Conservation (phyloP, 192 early-diverging fungal genomes). For the Coemansia sp. region DNA sequence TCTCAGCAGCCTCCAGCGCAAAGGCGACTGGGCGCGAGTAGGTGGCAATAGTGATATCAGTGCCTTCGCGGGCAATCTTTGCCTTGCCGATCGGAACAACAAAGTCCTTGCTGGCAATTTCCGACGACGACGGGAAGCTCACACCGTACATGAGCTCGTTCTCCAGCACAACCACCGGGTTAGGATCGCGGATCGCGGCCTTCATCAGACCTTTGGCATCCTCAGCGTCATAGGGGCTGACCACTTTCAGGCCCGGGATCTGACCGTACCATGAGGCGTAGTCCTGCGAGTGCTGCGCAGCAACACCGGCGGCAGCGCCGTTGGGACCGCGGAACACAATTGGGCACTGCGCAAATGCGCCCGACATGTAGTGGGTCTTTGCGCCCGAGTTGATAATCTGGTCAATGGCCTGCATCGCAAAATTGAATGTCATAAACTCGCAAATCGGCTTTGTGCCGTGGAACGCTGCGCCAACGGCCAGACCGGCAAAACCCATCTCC, state of each 20-base stretch:
- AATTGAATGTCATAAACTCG: constrained; percentile 99
- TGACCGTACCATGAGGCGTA: constrained; percentile 98
- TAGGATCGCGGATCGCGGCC: constrained; percentile 96
- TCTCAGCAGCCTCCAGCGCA: constrained; percentile 82
- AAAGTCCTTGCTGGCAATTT: constrained; percentile 77
- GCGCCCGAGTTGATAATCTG: constrained; percentile 99
- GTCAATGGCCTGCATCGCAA: constrained; percentile 99
- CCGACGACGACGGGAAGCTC: constrained; percentile 80
- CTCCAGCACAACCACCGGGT: constrained; percentile 94
- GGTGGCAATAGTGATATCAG: constrained; percentile 90
- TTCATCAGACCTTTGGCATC: constrained; percentile 97
- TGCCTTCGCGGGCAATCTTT: constrained; percentile 79
- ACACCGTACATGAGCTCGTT: constrained; percentile 98
- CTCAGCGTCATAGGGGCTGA: constrained; percentile 93
- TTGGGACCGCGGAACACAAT: constrained; percentile 99
- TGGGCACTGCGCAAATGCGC: constrained; percentile 80
- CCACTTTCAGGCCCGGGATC: constrained; percentile 96
- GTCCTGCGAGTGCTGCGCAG: constrained; percentile 98
- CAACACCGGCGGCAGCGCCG: constrained; percentile 96
- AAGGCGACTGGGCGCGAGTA: constrained; percentile 89
- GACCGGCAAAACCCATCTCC: constrained; percentile 95
- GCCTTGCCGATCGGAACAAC: constrained; percentile 94
- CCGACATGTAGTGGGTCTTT: constrained; percentile 98
- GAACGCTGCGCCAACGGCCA: constrained; percentile 93
- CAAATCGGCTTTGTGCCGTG: constrained; percentile 94